A percentile compares a stretch with the other conserved stretches of the same genome.
These are phyloP conservation scores for Cytidiella melzeri DNA, from an alignment of 768 basidiomycete species.

Conservation along the genomic window DNA sequence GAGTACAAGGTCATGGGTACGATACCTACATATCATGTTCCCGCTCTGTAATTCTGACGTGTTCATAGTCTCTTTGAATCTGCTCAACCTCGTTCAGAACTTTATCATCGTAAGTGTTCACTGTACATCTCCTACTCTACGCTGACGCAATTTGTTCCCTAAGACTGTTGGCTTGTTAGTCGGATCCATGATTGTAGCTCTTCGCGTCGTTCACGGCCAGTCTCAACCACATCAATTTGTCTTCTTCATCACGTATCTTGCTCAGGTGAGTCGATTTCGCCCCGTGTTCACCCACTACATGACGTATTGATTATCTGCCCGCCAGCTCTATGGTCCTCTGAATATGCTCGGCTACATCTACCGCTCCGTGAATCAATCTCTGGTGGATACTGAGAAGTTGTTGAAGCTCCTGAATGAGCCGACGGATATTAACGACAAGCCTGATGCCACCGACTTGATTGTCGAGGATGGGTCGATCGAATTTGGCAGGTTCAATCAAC, in stretches of 20 bases:
- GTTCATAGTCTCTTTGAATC: constrained; percentile 54
- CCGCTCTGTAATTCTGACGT: constrained; percentile 4
- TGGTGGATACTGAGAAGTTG: constrained; percentile 81
- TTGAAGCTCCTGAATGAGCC: constrained; percentile 77
- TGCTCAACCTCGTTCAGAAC: constrained; percentile 75
- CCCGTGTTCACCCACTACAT: background rate
- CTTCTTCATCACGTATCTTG: constrained; percentile 77
- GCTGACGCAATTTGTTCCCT: background rate
- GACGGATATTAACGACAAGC: constrained; percentile 78
- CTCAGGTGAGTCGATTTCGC: constrained; percentile 48
- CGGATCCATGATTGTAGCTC: constrained; percentile 75
- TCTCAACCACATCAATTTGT: constrained; percentile 59
- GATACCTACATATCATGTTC: too few species aligned
- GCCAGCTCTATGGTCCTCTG: constrained; percentile 64
- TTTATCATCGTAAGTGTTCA: constrained; percentile 60
- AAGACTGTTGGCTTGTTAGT: constrained; percentile 75
- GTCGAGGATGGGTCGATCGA: constrained; percentile 76
- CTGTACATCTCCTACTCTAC: background rate
- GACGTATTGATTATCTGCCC: background rate
- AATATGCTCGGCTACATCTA: constrained; percentile 78
- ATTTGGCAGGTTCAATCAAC: constrained; percentile 52
- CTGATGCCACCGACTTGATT: constrained; percentile 66
- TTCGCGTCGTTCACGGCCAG: constrained; percentile 51
- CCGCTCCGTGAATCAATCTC: constrained; percentile 65
- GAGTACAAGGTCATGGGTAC: constrained; percentile 71